Conservation (phyloP, 495 filamentous ascomycete genomes). For the Daldinia childiae region DNA sequence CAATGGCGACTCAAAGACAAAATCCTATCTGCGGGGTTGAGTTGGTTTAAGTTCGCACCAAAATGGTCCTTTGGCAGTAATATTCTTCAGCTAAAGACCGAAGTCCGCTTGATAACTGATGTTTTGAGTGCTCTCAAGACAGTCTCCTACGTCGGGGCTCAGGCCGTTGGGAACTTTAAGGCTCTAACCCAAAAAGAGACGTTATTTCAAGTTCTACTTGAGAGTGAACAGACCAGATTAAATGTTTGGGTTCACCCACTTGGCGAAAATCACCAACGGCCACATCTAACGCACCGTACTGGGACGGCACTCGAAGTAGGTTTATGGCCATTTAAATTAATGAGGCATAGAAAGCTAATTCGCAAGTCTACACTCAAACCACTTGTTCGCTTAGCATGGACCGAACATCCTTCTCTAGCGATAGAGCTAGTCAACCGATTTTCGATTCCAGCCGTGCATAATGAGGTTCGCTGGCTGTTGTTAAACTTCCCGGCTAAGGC, state of each 20-base stretch:
- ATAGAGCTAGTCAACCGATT: conserved; percentile 84
- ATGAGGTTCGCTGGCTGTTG: conserved; percentile 79
- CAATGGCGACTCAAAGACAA: conserved; percentile 86
- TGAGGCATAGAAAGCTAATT: conserved; percentile 25
- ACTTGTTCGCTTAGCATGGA: conserved; percentile 84
- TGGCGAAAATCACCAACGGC: conserved; percentile 61
- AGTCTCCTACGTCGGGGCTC: conserved; percentile 65
- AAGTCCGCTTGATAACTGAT: conserved; percentile 83
- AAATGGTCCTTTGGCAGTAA: conserved; percentile 97
- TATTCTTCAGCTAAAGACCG: conserved; percentile 89
- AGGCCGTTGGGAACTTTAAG: conserved; percentile 64
- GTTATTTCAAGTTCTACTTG: conserved; percentile 77
- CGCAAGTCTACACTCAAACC: conserved; percentile 61
- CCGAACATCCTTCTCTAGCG: conserved; percentile 80
- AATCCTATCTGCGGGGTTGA: conserved; percentile 82
- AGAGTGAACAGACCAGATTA: conserved; percentile 85
- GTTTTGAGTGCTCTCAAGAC: conserved; percentile 69
- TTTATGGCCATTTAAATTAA: neutral
- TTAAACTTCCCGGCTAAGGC: conserved; percentile 85
- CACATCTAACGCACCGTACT: conserved; percentile 36
- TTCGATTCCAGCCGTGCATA: conserved; percentile 72
- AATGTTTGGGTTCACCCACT: conserved; percentile 91
- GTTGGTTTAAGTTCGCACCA: conserved; percentile 86
- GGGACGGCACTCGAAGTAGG: conserved; percentile 64
- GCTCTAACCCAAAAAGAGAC: conserved; percentile 81